Percentiles rank a stretch among this genome's conserved stretches.
phyloP scores from a whole-genome alignment of 768 basidiomycete species.

The Pisolithus sp. region DNA sequence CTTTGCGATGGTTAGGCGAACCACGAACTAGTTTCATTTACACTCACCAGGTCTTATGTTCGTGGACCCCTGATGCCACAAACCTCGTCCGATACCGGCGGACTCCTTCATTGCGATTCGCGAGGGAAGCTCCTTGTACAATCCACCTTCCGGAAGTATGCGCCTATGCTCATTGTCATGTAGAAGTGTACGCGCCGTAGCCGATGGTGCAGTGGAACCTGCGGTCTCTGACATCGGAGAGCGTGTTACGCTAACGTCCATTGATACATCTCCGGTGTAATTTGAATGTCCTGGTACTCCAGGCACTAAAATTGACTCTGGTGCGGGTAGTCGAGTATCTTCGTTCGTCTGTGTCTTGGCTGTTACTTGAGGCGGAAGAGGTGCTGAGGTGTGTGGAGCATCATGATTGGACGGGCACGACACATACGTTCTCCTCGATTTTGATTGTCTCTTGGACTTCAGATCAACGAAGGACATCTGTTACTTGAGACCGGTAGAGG shows the following conservation, averaged over 20 bases:
- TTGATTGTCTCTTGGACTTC: slow-evolving; percentile 24
- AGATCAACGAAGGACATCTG: slow-evolving; percentile 33
- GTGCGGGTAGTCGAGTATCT: not conserved
- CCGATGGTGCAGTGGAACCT: not conserved
- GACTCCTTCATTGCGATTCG: slow-evolving; percentile 35
- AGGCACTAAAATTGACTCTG: slow-evolving; percentile 1
- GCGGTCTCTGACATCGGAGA: not conserved
- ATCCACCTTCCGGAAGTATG: slow-evolving; percentile 2
- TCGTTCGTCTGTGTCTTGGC: not conserved
- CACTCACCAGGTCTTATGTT: slow-evolving; percentile 32
- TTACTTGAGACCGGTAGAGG: not conserved
- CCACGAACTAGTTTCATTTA: not conserved
- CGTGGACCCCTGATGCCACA: slow-evolving; percentile 33
- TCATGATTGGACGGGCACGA: slow-evolving; percentile 19
- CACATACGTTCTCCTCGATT: slow-evolving; percentile 31
- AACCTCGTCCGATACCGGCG: slow-evolving; percentile 35
- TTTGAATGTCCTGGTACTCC: not conserved
- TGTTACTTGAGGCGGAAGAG: slow-evolving; percentile 12
- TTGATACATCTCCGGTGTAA: not conserved
- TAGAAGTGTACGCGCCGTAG: not conserved
- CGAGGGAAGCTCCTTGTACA: slow-evolving; percentile 32
- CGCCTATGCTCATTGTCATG: not conserved
- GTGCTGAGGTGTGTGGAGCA: slow-evolving; percentile 14
- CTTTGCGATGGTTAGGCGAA: slow-evolving; percentile 30
- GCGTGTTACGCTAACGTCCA: not conserved